phyloP scores from a whole-genome alignment of 139 green algal species.

The Axilococcus clingmanii region DNA sequence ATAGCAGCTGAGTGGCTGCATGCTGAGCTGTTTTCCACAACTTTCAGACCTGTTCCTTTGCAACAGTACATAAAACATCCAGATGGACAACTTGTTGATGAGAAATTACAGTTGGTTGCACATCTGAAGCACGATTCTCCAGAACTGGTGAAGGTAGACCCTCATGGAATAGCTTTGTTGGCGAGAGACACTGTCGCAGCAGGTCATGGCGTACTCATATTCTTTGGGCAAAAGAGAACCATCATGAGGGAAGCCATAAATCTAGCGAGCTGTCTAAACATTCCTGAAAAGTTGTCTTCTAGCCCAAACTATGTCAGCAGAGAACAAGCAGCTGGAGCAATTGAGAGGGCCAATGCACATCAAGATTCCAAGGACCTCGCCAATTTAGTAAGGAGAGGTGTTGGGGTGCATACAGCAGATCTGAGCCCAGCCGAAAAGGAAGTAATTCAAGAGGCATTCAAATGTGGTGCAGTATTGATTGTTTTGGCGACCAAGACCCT shows the following conservation, averaged over 20 bases:
- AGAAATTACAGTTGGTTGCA: neutral
- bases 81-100: neutral
- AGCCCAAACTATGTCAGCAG: no score
- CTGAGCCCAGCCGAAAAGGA: constrained; percentile 36
- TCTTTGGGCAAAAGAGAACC: constrained; percentile 55
- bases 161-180: constrained; percentile 48
- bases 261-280: neutral
- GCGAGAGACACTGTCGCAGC: constrained; percentile 42
- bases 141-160: constrained; percentile 24
- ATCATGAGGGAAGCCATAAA: neutral
- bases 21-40: constrained; percentile 68
- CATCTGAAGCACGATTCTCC: neutral
- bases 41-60: constrained; percentile 80
- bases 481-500: constrained; percentile 84
- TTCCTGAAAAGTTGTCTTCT: neutral
- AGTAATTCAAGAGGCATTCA: constrained; percentile 67
- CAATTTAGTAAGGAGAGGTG: constrained; percentile 21
- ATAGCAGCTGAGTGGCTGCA: constrained; percentile 75
- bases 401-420: constrained; percentile 71
- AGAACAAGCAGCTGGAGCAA: neutral
- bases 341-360: neutral
- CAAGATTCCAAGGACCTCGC: neutral
- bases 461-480: constrained; percentile 56
- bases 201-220: constrained; percentile 71
- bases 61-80: constrained; percentile 61